These are phyloP conservation scores for Tetradesmus lagerheimii DNA, from an alignment of 139 green algal genomes.

Conservation along the genomic window DNA sequence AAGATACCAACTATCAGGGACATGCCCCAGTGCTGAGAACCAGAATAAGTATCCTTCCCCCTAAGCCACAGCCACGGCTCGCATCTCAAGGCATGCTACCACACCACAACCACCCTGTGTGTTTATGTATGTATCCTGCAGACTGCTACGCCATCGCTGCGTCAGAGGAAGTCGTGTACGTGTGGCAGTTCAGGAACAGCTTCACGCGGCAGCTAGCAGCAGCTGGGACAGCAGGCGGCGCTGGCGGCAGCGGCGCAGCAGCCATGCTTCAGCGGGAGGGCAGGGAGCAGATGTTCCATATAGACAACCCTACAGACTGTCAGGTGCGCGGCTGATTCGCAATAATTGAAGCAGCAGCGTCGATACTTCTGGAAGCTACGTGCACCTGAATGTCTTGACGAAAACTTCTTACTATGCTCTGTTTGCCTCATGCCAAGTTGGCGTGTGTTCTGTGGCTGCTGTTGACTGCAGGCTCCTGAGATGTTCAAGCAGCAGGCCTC, in stretches of 20 bases:
- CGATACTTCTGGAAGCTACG: no score
- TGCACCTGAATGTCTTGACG: no score
- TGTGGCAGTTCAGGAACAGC: constrained; percentile 78
- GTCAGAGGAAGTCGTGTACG: constrained; percentile 73
- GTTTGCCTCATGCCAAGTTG: background rate
- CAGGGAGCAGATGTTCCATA: constrained; percentile 74
- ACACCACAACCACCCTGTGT: background rate
- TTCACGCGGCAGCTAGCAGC: constrained; percentile 29
- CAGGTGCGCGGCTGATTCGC: constrained; percentile 47
- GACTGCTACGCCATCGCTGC: constrained; percentile 69
- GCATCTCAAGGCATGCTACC: background rate
- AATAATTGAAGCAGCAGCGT: no score
- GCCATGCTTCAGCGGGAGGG: constrained; percentile 42
- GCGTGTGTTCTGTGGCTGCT: background rate
- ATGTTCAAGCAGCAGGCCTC: constrained; percentile 40
- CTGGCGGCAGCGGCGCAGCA: constrained; percentile 26
- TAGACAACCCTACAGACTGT: constrained; percentile 63
- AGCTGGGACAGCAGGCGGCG: constrained; percentile 20
- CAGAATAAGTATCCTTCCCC: no score
- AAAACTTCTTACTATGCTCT: background rate
- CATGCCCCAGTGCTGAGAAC: no score
- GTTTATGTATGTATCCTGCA: background rate
- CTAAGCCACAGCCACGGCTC: no score
- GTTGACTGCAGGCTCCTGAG: constrained; percentile 42
- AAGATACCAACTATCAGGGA: no score